These are phyloP conservation scores for Mallotus japonicus DNA, from an alignment of 441 rosid genomes.

Conservation along the genomic window DNA sequence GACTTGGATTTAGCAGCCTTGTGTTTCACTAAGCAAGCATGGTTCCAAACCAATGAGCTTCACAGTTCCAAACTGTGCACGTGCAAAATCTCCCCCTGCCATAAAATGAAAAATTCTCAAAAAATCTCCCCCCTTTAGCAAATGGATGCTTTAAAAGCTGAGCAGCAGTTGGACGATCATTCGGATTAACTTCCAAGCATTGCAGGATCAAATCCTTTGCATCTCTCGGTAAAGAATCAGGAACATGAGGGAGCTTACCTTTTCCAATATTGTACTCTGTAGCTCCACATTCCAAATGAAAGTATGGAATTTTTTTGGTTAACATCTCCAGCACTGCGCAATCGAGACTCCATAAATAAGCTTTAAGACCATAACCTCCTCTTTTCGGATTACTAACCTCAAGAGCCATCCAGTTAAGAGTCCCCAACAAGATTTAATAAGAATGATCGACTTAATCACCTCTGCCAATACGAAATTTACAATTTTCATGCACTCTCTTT, in stretches of 20 bases:
- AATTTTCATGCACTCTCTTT: not conserved
- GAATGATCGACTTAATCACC: not conserved
- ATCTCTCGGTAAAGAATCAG: slow-evolving; percentile 65
- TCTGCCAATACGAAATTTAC: not conserved
- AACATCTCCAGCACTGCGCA: slow-evolving; percentile 65
- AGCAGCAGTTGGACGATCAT: slow-evolving; percentile 64
- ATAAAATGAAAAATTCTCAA: too few species aligned
- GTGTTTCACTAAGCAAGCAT: too few species aligned
- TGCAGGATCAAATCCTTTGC: slow-evolving; percentile 69
- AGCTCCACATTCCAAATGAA: slow-evolving; percentile 14
- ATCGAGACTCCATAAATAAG: slow-evolving; percentile 66
- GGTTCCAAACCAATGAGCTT: too few species aligned
- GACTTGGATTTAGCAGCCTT: too few species aligned
- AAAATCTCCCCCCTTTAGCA: too few species aligned
- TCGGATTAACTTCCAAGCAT: slow-evolving; percentile 71
- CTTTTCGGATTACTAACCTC: not conserved
- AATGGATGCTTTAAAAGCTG: slow-evolving; percentile 68
- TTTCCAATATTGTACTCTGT: slow-evolving; percentile 70
- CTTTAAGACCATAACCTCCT: slow-evolving; percentile 31
- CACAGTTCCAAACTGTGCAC: too few species aligned
- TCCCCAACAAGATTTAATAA: too few species aligned
- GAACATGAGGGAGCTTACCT: slow-evolving; percentile 75
- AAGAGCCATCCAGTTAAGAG: not conserved
- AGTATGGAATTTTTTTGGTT: slow-evolving; percentile 19
- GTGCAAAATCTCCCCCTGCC: too few species aligned